phyloP scores from a whole-genome alignment of 2,329 filamentous ascomycete species.

The Coniochaeta sp. region DNA sequence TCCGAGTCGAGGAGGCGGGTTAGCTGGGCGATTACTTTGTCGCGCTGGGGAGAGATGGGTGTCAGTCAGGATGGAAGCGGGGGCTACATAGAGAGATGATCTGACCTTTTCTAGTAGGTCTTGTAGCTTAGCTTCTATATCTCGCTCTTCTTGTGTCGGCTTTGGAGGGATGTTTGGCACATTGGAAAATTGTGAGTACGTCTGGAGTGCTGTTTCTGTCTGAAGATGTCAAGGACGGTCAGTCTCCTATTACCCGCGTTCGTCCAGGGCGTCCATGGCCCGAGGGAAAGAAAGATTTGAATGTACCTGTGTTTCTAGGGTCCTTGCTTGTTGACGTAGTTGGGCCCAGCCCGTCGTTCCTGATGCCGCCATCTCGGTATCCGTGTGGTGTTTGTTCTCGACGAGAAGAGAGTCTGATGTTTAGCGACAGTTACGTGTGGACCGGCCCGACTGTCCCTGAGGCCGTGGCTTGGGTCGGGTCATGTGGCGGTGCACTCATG shows the following conservation, averaged over 20 bases:
- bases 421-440: slow-evolving; percentile 2
- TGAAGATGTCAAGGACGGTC: slow-evolving; percentile 26
- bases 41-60: slow-evolving; percentile 58
- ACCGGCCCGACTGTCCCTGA: neutral
- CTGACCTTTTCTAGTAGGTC: slow-evolving; percentile 76
- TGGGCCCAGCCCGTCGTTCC: slow-evolving; percentile 74
- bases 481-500: neutral
- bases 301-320: slow-evolving; percentile 79
- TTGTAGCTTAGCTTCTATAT: slow-evolving; percentile 73
- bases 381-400: neutral
- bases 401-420: neutral
- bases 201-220: slow-evolving; percentile 79
- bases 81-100: neutral
- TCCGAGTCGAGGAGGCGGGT: slow-evolving; percentile 89
- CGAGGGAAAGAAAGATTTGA: neutral
- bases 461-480: neutral
- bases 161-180: slow-evolving; percentile 72
- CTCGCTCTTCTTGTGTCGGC: slow-evolving; percentile 75
- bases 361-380: slow-evolving; percentile 15
- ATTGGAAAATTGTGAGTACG: slow-evolving; percentile 85
- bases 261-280: neutral
- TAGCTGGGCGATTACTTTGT: slow-evolving; percentile 74
- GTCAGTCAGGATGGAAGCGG: slow-evolving; percentile 5
- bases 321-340: slow-evolving; percentile 83
- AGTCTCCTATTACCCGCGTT: neutral